Percentiles rank a stretch among this genome's conserved stretches.
phyloP scores from a whole-genome alignment of 2,329 filamentous ascomycete species.

The Cylindrodendrum hubeiense region DNA sequence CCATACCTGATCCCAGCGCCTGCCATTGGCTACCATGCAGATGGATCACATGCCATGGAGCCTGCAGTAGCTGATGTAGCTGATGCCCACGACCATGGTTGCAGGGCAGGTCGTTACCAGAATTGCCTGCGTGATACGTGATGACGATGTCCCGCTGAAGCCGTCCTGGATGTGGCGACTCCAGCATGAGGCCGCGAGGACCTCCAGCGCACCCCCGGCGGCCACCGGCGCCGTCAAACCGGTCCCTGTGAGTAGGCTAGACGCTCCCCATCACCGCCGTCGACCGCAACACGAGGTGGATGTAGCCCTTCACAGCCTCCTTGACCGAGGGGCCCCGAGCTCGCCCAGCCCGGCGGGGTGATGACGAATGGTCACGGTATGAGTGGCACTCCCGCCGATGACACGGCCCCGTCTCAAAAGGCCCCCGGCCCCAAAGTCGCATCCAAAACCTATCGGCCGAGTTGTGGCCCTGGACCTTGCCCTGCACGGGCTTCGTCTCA shows the following conservation, averaged over 20 bases:
- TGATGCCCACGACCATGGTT: constrained; percentile 16
- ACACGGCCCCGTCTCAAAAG: constrained; percentile 20
- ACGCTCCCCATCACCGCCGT: constrained; percentile 3
- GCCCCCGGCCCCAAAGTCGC: constrained; percentile 3
- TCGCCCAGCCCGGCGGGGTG: constrained; percentile 5
- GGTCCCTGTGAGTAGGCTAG: neutral
- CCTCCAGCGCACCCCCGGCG: constrained; percentile 7
- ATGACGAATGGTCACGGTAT: constrained; percentile 18
- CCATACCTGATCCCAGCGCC: constrained; percentile 23
- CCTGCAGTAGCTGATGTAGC: constrained; percentile 19
- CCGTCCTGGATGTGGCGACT: constrained; percentile 6
- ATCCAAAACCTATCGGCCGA: constrained; percentile 23
- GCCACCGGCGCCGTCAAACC: constrained; percentile 16
- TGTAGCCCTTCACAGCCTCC: neutral
- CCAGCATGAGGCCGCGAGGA: constrained; percentile 4
- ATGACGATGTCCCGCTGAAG: constrained; percentile 11
- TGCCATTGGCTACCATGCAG: constrained; percentile 40
- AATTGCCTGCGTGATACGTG: constrained; percentile 6
- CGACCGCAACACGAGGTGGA: constrained; percentile 3
- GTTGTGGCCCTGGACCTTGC: constrained; percentile 11
- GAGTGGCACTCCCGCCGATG: constrained; percentile 15
- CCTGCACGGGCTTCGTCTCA: constrained; percentile 15
- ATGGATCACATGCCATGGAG: constrained; percentile 40
- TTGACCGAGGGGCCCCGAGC: constrained; percentile 5
- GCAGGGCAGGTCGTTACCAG: constrained; percentile 9